phyloP scores from a whole-genome alignment of 2,329 filamentous ascomycete species.

The Microcyclospora pomicola region DNA sequence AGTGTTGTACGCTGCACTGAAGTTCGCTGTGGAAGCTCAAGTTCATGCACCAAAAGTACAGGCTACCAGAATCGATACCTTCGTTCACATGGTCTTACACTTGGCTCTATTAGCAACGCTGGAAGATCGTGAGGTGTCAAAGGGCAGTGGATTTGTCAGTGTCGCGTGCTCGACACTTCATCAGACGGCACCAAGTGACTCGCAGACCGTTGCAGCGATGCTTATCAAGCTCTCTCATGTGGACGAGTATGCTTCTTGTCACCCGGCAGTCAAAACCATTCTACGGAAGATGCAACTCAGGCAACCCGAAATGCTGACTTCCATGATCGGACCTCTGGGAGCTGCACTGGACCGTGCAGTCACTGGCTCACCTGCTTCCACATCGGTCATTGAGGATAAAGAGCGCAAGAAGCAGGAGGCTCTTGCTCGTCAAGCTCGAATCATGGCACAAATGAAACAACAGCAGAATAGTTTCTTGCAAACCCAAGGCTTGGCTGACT shows the following conservation, averaged over 20 bases:
- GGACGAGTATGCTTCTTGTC: slow-evolving; percentile 67
- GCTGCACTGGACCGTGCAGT: slow-evolving; percentile 66
- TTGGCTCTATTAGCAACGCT: slow-evolving; percentile 71
- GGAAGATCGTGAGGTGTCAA: slow-evolving; percentile 46
- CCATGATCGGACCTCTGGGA: slow-evolving; percentile 44
- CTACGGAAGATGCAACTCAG: slow-evolving; percentile 76
- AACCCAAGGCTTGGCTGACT: slow-evolving; percentile 81
- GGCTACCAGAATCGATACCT: slow-evolving; percentile 72
- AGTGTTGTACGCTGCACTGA: slow-evolving; percentile 73
- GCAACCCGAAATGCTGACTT: slow-evolving; percentile 57
- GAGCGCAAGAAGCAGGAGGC: slow-evolving; percentile 86
- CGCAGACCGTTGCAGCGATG: slow-evolving; percentile 34
- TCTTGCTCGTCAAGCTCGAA: slow-evolving; percentile 72
- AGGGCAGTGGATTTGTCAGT: slow-evolving; percentile 11
- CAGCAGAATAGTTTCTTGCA: slow-evolving; percentile 92
- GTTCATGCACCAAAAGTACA: slow-evolving; percentile 61
- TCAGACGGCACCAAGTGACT: not conserved
- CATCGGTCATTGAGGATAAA: slow-evolving; percentile 44
- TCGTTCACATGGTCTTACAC: slow-evolving; percentile 82
- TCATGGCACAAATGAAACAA: slow-evolving; percentile 97
- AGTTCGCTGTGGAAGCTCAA: slow-evolving; percentile 61
- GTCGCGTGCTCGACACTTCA: slow-evolving; percentile 11
- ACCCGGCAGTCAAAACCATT: slow-evolving; percentile 71
- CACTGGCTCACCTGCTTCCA: slow-evolving; percentile 64
- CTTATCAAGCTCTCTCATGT: slow-evolving; percentile 38